Evolutionary conservation across 768 basidiomycete genomes (phyloP).

Genomic region (Rhodosporidiobolus sp.): DNA sequence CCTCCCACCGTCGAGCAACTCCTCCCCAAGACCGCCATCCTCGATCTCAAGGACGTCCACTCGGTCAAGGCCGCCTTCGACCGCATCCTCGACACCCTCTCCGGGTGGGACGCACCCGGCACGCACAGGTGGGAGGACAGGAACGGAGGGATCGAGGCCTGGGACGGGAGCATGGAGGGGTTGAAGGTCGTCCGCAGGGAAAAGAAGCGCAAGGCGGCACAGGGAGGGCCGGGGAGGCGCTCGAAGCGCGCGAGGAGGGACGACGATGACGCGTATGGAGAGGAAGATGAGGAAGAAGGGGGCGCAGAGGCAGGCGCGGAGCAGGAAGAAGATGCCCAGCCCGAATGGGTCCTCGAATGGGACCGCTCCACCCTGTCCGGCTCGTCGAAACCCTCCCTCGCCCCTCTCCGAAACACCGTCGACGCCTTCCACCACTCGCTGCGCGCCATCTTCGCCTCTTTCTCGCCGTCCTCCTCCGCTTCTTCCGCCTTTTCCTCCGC

Average conservation of each 20-base stretch:
- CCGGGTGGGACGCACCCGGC: neutral
- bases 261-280: neutral
- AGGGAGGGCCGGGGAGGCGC: neutral
- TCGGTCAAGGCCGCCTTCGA: conserved; percentile 30
- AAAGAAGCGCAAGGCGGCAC: neutral
- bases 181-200: conserved; percentile 8
- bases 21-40: conserved; percentile 26
- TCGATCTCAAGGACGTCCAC: conserved; percentile 25
- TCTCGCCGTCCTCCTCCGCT: neutral
- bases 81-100: conserved; percentile 10
- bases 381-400: neutral
- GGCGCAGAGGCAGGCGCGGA: neutral
- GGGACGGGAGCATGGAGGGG: conserved; percentile 14
- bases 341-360: conserved; percentile 27
- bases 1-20: conserved; percentile 14
- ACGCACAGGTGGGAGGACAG: neutral
- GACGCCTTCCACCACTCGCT: conserved; percentile 30
- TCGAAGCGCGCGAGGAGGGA: neutral
- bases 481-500: neutral
- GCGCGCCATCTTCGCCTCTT: conserved; percentile 3
- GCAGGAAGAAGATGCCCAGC: neutral
- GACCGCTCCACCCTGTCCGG: neutral
- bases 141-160: conserved; percentile 8
- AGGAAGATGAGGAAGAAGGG: neutral
- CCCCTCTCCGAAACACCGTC: conserved; percentile 29